Evolutionary conservation across 495 filamentous ascomycete species (phyloP), one percentile per base, ranked within the genome.

Genomic region (Talaromyces ruber): DNA sequence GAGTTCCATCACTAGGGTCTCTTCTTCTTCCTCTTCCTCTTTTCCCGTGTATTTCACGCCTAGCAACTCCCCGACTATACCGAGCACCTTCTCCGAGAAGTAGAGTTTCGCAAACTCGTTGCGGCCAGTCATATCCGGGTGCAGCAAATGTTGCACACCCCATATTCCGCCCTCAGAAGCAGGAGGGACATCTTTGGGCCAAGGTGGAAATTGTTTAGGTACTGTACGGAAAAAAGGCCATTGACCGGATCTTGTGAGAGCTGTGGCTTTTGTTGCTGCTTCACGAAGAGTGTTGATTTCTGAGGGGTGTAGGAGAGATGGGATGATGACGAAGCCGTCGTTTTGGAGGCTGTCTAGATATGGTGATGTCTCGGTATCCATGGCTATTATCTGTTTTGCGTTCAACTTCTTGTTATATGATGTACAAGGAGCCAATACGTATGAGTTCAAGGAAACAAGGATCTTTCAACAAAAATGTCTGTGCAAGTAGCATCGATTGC

Each of bases 201-300:
- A 93, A 3, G 90, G 90, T 1, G 90, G 90, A 79, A 94, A 94
- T 72, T 93, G 90, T 68, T 92, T 92, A 54, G 88, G 88, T 24
- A 92, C 84, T 4, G 88, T 92, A 68, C 90, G 86, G 72, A 94
- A 84, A 76, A 87, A 81, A 12, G 88, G 88, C 90, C 90, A 94
- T 58, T 73, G 43, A 28, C 89, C 89, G 12, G 76, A 58, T 63
- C 84, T 82, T 43, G 88, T 85, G 60, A 81, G 75, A 14, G 71
- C 67, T 37, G 84, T 86, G 21, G 83, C 77, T 64, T 75, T 65
- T 16, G 70, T 62, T 50, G 83, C 81, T 47, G 83, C 83, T 62
- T 67, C 59, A 69, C 83, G 85, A 65, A 91, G 86, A 55, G 72
- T 65, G 55, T 64, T 29, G 51, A 87, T 68, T 63, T 86, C 78